These are phyloP conservation scores for Mortierella sp. DNA, from an alignment of 371 early-diverging fungal genomes.

Conservation along the genomic window DNA sequence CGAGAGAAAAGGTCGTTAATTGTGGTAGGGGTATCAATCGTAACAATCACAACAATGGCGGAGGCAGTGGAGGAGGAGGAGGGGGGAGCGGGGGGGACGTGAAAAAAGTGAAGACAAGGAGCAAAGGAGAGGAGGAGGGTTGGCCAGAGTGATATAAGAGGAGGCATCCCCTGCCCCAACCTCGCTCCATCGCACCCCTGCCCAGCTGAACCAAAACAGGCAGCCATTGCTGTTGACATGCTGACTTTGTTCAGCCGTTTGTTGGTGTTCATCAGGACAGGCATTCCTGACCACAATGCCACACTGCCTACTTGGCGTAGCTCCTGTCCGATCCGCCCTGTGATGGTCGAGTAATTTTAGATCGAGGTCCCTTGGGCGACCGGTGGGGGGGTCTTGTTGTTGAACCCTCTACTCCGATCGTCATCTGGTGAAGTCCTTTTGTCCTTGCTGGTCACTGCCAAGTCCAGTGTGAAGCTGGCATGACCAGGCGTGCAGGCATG, in stretches of 20 bases:
- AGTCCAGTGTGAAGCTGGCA: too few relatives aligned
- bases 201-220: neutral
- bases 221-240: slow-evolving; percentile 6
- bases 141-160: neutral
- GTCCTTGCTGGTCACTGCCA: too few relatives aligned
- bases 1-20: slow-evolving; percentile 1
- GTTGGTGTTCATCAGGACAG: slow-evolving; percentile 3
- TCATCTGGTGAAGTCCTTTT: too few relatives aligned
- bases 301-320: neutral
- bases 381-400: too few relatives aligned
- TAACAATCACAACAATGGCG: slow-evolving; percentile 24
- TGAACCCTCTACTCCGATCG: too few relatives aligned
- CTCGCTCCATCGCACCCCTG: too few relatives aligned
- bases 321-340: too few relatives aligned
- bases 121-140: neutral
- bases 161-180: neutral
- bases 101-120: neutral
- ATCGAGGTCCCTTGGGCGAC: too few relatives aligned
- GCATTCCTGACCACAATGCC: neutral
- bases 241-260: slow-evolving; percentile 5
- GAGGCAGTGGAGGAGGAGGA: neutral
- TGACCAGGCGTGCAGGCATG: too few relatives aligned
- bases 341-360: too few relatives aligned
- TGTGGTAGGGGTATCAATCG: slow-evolving; percentile 7
- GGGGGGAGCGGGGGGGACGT: neutral